phyloP scores from a whole-genome alignment of 2,329 filamentous ascomycete species.

The Dactylonectria estremocensis region DNA sequence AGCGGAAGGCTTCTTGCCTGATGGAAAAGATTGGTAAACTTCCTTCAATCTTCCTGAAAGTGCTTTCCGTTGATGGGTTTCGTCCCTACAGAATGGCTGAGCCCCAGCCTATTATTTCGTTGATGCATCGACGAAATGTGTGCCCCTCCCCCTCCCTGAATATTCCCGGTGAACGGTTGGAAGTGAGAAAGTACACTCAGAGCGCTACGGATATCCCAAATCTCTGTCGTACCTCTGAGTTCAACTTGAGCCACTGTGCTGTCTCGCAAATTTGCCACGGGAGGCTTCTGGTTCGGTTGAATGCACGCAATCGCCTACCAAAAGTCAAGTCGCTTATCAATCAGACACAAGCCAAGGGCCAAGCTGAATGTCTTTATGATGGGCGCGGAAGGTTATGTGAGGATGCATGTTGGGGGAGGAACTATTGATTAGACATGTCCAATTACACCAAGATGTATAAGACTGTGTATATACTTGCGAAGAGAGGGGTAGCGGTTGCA shows the following conservation, averaged over 20 bases:
- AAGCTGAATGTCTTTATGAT: too few species aligned
- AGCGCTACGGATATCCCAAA: not conserved
- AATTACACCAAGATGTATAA: too few species aligned
- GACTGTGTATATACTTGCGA: too few species aligned
- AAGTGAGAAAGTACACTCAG: not conserved
- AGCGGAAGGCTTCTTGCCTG: not conserved
- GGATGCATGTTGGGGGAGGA: too few species aligned
- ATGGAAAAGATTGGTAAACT: not conserved
- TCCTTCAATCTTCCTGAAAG: not conserved
- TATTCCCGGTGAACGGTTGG: not conserved
- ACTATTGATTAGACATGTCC: too few species aligned
- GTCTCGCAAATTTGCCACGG: too few species aligned
- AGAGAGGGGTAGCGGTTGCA: too few species aligned
- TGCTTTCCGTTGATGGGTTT: not conserved
- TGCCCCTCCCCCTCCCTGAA: not conserved
- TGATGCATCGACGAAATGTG: fast-evolving
- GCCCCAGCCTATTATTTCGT: not conserved
- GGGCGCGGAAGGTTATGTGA: too few species aligned
- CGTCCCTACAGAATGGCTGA: not conserved
- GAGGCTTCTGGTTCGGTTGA: too few species aligned
- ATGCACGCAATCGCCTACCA: not conserved
- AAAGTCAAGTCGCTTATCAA: not conserved
- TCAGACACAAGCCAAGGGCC: too few species aligned
- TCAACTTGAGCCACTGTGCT: too few species aligned
- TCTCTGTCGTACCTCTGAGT: not conserved